phyloP scores from a whole-genome alignment of 345 rosid species.

The Capsella bursapastoris region DNA sequence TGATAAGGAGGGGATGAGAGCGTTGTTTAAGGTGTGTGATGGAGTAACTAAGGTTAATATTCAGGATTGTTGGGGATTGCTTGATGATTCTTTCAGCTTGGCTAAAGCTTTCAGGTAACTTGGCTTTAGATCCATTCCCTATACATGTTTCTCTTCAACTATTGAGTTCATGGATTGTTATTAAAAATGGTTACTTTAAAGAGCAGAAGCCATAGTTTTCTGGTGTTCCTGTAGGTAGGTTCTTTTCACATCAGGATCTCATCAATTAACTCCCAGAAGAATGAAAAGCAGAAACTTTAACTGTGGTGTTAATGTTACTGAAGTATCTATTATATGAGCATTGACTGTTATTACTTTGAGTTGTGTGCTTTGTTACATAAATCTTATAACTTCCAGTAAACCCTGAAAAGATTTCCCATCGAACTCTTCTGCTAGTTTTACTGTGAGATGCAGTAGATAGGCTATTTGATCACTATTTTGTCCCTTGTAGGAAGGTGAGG shows the following conservation, averaged over 20 bases:
- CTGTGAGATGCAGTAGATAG: background rate
- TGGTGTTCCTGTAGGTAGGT: background rate
- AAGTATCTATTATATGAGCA: background rate
- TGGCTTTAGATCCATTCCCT: background rate
- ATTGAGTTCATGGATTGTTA: background rate
- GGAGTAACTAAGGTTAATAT: slow-evolving; percentile 62
- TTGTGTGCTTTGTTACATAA: background rate
- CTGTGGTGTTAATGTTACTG: background rate
- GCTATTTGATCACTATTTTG: background rate
- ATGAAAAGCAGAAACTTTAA: background rate
- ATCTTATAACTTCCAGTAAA: background rate
- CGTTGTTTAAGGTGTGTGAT: slow-evolving; percentile 74
- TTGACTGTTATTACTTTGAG: background rate
- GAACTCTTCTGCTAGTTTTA: slow-evolving; percentile 18
- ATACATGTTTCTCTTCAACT: background rate
- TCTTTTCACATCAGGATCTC: background rate
- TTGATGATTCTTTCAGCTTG: slow-evolving; percentile 65
- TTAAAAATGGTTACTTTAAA: background rate
- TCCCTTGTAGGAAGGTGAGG: slow-evolving; percentile 64
- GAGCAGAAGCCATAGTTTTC: background rate
- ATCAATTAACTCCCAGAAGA: background rate
- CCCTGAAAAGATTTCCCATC: background rate
- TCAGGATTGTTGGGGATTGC: slow-evolving; percentile 92
- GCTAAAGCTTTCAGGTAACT: slow-evolving; percentile 77
- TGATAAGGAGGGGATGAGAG: slow-evolving; percentile 65